phyloP scores from a whole-genome alignment of 2,329 filamentous ascomycete species.

The Fusarium caatingaense region DNA sequence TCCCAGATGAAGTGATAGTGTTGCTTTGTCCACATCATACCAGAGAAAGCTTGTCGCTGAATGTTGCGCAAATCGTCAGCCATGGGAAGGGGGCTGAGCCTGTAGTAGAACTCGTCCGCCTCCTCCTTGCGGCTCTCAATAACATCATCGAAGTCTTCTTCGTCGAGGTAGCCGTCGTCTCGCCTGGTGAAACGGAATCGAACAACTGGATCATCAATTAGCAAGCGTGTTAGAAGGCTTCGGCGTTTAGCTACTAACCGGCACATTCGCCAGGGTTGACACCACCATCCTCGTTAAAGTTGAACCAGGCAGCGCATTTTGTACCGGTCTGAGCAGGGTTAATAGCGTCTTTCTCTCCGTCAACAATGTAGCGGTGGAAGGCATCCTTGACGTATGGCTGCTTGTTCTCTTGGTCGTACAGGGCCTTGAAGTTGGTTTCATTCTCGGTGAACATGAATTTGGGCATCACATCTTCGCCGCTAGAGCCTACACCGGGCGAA shows the following conservation, averaged over 20 bases:
- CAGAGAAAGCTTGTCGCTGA: slow-evolving; percentile 91
- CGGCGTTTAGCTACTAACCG: slow-evolving; percentile 64
- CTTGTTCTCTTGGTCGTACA: slow-evolving; percentile 84
- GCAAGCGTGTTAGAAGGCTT: slow-evolving; percentile 46
- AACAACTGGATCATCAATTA: slow-evolving; percentile 69
- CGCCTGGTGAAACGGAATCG: slow-evolving; percentile 88
- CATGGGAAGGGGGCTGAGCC: slow-evolving; percentile 93
- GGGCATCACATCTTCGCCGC: slow-evolving; percentile 85
- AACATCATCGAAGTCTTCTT: slow-evolving; percentile 91
- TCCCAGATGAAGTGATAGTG: slow-evolving; percentile 98
- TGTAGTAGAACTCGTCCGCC: slow-evolving; percentile 95
- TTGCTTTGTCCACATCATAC: slow-evolving; percentile 99
- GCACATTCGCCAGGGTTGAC: slow-evolving; percentile 92
- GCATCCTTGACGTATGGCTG: slow-evolving; percentile 93
- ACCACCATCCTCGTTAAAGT: slow-evolving; percentile 89
- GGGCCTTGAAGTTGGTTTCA: slow-evolving; percentile 83
- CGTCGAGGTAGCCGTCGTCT: slow-evolving; percentile 83
- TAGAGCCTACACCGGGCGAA: slow-evolving; percentile 84
- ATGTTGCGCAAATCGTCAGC: slow-evolving; percentile 93
- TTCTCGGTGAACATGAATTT: slow-evolving; percentile 94
- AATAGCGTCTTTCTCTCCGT: slow-evolving; percentile 81
- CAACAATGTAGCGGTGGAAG: slow-evolving; percentile 88
- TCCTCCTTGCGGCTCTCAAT: slow-evolving; percentile 89
- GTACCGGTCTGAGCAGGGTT: slow-evolving; percentile 86
- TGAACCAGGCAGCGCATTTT: slow-evolving; percentile 91